These are phyloP conservation scores for Acanthochlamys bracteata DNA, from an alignment of 106 monocot species.

Conservation along the genomic window DNA sequence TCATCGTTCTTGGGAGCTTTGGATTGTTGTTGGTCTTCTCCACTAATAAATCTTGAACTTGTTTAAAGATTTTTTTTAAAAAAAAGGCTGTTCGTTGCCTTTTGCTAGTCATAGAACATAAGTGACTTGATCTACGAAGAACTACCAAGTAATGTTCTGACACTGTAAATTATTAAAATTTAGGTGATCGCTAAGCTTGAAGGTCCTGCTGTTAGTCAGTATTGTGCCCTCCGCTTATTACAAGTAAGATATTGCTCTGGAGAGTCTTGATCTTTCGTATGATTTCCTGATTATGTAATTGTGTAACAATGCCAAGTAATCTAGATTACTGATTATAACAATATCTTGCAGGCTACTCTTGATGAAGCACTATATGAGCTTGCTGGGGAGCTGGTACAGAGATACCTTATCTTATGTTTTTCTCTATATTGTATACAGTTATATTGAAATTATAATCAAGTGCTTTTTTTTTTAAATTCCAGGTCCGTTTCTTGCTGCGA, in stretches of 20 bases:
- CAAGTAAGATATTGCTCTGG: conserved; percentile 68
- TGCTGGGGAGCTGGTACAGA: conserved; percentile 95
- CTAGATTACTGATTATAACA: too few species aligned
- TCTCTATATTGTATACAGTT: neutral
- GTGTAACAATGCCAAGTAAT: too few species aligned
- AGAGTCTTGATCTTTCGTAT: neutral
- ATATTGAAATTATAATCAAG: too few species aligned
- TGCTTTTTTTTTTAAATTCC: conserved; percentile 3
- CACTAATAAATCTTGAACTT: too few species aligned
- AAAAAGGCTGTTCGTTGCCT: too few species aligned
- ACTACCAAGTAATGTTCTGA: too few species aligned
- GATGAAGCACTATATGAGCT: conserved; percentile 97
- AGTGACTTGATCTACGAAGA: too few species aligned
- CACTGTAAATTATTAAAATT: neutral
- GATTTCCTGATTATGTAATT: neutral
- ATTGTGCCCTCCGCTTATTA: conserved; percentile 94
- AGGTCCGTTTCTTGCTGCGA: conserved; percentile 92
- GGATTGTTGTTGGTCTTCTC: too few species aligned
- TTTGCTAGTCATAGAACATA: too few species aligned
- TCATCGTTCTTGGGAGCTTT: too few species aligned
- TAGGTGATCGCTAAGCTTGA: conserved; percentile 99
- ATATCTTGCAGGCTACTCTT: conserved; percentile 71
- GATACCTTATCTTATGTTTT: too few species aligned
- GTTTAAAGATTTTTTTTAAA: too few species aligned
- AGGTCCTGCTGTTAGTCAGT: conserved; percentile 98